Percentiles rank a stretch among this genome's conserved stretches.
Evolutionary conservation across 805 yeast genomes (phyloP).

Genomic region (Pichia californica): DNA sequence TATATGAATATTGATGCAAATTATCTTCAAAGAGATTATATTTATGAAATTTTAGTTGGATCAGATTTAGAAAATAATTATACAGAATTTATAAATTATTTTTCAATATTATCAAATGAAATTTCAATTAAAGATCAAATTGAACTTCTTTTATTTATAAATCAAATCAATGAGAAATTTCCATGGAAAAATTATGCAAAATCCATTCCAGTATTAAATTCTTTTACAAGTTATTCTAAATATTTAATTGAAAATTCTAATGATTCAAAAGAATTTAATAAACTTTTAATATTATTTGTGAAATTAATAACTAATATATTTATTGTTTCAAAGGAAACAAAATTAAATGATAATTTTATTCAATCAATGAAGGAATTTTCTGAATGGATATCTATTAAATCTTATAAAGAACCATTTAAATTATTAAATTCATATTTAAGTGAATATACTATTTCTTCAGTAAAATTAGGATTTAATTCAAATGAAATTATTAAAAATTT

Average conservation of each 20-base stretch:
- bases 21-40: constrained; percentile 23
- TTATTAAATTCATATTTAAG: not conserved
- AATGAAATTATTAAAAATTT: not conserved
- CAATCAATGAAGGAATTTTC: constrained; percentile 14
- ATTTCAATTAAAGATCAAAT: constrained; percentile 18
- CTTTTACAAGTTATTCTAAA: constrained; percentile 14
- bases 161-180: constrained; percentile 19
- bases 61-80: constrained; percentile 21
- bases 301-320: constrained; percentile 21
- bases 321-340: constrained; percentile 6
- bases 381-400: constrained; percentile 6
- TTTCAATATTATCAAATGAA: constrained; percentile 14
- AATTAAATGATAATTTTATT: constrained; percentile 15
- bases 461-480: constrained; percentile 2
- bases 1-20: constrained; percentile 14
- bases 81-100: constrained; percentile 21
- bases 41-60: constrained; percentile 23
- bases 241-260: not conserved
- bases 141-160: constrained; percentile 22
- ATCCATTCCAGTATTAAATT: constrained; percentile 13
- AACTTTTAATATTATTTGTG: constrained; percentile 18
- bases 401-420: not conserved
- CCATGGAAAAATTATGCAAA: constrained; percentile 19
- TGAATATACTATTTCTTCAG: constrained; percentile 2
- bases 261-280: constrained; percentile 7